Evolutionary conservation across 2,329 filamentous ascomycete species (phyloP), one percentile per base, ranked within the genome.

Genomic region (Purpureocillium takamizusanense): DNA sequence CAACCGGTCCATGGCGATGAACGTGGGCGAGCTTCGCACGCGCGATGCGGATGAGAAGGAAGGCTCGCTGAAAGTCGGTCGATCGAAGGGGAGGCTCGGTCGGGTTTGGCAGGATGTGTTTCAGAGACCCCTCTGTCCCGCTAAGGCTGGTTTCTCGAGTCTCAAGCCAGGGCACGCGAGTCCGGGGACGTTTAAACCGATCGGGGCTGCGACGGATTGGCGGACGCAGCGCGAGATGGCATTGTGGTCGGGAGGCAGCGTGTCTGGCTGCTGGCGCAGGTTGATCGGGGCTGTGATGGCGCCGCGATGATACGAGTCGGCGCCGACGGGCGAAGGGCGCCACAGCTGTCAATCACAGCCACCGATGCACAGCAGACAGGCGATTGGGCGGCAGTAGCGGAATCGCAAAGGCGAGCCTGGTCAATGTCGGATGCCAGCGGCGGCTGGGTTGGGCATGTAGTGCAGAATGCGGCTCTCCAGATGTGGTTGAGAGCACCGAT

Each of bases 1-100:
- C 44, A 49, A 48, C 46, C 56, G 53, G 43, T 62, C 58, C 59
- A 62, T 62, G 44, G 45, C 40, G 51, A 42, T 43, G 46, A 44
- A 38, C 40, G 29, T 39, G 44, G 44, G 37, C n/a, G 30, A 35
- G 13, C 27, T 15, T 37, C 35, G 35, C 36, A 18, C 35, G 33
- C 31, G 45, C 28, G 28, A 37, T n/a, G 39, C 29, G 37, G 36
- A 37, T 17, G 41, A 34, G 28, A 13, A 12, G 37, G 23, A 23
- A 28, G 18, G 43, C 31, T 42, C 42, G 38, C 37, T 37, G 44
- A 21, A 23, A 51, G 49, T n/a, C n/a, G n/a, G n/a, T n/a, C 49
- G 46, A 46, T 36, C 33, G 40, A 41, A 42, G 27, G 28, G 25
- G 32, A 35, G 15, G 37, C 10, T 39, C 37, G 41, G 39, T 37